These are phyloP conservation scores for Penicillium sp. DNA, from an alignment of 2,329 filamentous ascomycete species.

Conservation along the genomic window DNA sequence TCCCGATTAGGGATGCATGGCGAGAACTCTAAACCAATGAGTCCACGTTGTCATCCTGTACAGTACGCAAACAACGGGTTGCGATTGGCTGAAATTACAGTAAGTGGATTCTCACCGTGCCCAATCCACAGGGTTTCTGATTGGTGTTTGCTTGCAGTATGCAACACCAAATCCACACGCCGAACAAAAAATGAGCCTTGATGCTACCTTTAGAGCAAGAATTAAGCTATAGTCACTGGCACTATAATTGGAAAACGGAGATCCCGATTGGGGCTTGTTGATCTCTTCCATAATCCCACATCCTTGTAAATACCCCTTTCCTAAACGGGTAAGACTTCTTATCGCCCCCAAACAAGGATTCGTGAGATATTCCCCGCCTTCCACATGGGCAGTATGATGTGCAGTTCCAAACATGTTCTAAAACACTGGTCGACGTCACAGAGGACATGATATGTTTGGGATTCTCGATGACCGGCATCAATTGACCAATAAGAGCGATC, in stretches of 20 bases:
- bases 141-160: neutral
- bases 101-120: neutral
- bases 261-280: neutral
- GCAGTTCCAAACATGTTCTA: neutral
- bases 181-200: neutral
- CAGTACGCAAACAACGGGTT: neutral
- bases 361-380: neutral
- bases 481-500: neutral
- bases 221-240: neutral
- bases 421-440: neutral
- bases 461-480: neutral
- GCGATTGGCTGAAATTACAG: neutral
- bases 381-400: neutral
- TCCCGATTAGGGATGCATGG: neutral
- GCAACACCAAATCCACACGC: too few relatives aligned
- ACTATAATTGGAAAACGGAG: neutral
- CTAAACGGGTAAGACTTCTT: neutral
- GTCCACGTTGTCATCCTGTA: neutral
- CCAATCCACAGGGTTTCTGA: neutral
- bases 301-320: neutral
- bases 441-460: neutral
- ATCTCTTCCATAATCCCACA: neutral
- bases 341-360: neutral
- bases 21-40: neutral
- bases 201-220: neutral